These are phyloP conservation scores for Oropetium thomaeum DNA, from an alignment of 176 grass and related monocot species.

Conservation along the genomic window DNA sequence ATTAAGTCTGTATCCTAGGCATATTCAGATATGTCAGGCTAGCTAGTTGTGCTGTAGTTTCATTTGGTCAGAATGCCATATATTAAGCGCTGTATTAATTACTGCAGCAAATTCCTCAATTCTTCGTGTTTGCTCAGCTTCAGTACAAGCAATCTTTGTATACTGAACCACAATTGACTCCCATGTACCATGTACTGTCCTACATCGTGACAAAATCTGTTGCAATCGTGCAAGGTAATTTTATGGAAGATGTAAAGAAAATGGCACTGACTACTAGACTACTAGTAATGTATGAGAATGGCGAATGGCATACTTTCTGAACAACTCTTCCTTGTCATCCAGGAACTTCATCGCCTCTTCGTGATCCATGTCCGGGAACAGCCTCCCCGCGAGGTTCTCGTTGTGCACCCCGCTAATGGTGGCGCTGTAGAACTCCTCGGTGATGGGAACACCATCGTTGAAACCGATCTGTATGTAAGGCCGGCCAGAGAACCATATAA, in stretches of 20 bases:
- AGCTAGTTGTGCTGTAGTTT: not conserved
- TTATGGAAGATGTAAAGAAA: not conserved
- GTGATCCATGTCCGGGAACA: slow-evolving; percentile 74
- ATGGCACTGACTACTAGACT: not conserved
- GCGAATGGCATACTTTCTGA: slow-evolving; percentile 49
- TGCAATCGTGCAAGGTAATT: not conserved
- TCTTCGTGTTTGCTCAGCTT: not conserved
- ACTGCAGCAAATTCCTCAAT: not conserved
- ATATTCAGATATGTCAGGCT: not conserved
- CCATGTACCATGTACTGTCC: no score
- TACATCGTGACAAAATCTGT: not conserved
- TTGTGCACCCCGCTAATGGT: slow-evolving; percentile 75
- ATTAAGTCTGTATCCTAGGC: not conserved
- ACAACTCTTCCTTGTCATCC: slow-evolving; percentile 69
- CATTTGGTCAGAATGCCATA: not conserved
- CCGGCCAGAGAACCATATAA: not conserved
- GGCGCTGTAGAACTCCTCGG: slow-evolving; percentile 69
- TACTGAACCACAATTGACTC: not conserved
- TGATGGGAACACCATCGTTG: slow-evolving; percentile 59
- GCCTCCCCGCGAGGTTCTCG: slow-evolving; percentile 41
- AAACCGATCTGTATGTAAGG: slow-evolving; percentile 38
- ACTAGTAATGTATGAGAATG: no score
- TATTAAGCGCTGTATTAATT: no score
- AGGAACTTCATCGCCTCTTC: slow-evolving; percentile 51
- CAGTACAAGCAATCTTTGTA: not conserved